A percentile compares a stretch with the other conserved stretches of the same genome.
Conservation (phyloP, 2,329 filamentous ascomycete genomes). For the Claviceps sorghi region DNA sequence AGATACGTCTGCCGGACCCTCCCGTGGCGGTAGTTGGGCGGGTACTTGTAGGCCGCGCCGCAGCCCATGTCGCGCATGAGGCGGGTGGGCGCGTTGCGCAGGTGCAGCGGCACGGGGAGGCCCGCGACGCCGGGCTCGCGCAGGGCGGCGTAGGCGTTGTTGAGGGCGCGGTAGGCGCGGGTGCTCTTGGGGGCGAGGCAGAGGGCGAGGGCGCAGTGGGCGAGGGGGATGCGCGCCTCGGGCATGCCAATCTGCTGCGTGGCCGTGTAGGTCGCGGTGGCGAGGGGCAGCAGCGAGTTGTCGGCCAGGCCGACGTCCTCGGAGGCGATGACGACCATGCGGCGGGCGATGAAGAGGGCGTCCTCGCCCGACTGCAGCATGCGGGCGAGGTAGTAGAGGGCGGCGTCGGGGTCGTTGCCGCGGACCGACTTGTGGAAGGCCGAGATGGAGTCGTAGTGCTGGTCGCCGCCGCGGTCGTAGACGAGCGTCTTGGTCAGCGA, state of each 20-base stretch:
- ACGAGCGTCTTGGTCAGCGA: conserved; percentile 83
- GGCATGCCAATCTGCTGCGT: conserved; percentile 91
- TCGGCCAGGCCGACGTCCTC: conserved; percentile 91
- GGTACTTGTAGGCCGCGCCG: conserved; percentile 90
- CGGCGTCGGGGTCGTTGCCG: conserved; percentile 71
- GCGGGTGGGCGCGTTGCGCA: conserved; percentile 82
- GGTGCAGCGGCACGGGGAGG: conserved; percentile 70
- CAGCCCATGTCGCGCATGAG: conserved; percentile 90
- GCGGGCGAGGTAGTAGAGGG: conserved; percentile 84
- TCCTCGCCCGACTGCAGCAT: conserved; percentile 96
- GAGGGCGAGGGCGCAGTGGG: conserved; percentile 72
- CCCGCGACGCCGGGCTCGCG: conserved; percentile 70
- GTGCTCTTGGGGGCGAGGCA: conserved; percentile 75
- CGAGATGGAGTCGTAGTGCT: conserved; percentile 95
- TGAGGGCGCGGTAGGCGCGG: conserved; percentile 66
- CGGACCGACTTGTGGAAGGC: conserved; percentile 94
- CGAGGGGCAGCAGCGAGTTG: conserved; percentile 66
- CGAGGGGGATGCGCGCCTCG: conserved; percentile 83
- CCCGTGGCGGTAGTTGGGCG: conserved; percentile 75
- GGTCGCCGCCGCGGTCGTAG: conserved; percentile 87
- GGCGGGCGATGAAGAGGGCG: conserved; percentile 77
- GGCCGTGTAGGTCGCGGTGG: conserved; percentile 73
- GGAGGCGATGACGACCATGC: conserved; percentile 87
- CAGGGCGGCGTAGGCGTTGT: conserved; percentile 65
- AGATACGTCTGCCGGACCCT: conserved; percentile 78